These are phyloP conservation scores for Helianthus annuus DNA, from an alignment of 129 eudicot genomes.

Conservation along the genomic window HanXRQr2.0-SUNRISE NC_035442.2:85838529-85839028, in stretches of 20 bases:
- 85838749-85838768: slow-evolving; percentile 92
- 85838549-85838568: slow-evolving; percentile 51
- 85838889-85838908: slow-evolving; percentile 84
- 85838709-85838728: slow-evolving; percentile 81
- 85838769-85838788: slow-evolving; percentile 71
- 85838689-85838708: slow-evolving; percentile 59
- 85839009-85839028: slow-evolving; percentile 70
- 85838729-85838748: slow-evolving; percentile 74
- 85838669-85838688: slow-evolving; percentile 84
- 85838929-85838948: slow-evolving; percentile 61
- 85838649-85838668: slow-evolving; percentile 61
- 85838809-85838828: slow-evolving; percentile 66
- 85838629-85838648: slow-evolving; percentile 47
- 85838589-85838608: slow-evolving; percentile 69
- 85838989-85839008: slow-evolving; percentile 47
- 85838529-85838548: slow-evolving; percentile 85
- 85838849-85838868: slow-evolving; percentile 64
- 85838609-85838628: slow-evolving; percentile 82
- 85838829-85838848: slow-evolving; percentile 83
- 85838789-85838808: slow-evolving; percentile 75
- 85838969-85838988: slow-evolving; percentile 80
- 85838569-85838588: slow-evolving; percentile 45
- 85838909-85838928: slow-evolving; percentile 81
- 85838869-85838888: slow-evolving; percentile 75
- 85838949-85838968: slow-evolving; percentile 72